Percentiles rank a stretch among this genome's conserved stretches.
phyloP scores from a whole-genome alignment of 1,139 yeast species.

The Geotrichum aggregatum region DNA sequence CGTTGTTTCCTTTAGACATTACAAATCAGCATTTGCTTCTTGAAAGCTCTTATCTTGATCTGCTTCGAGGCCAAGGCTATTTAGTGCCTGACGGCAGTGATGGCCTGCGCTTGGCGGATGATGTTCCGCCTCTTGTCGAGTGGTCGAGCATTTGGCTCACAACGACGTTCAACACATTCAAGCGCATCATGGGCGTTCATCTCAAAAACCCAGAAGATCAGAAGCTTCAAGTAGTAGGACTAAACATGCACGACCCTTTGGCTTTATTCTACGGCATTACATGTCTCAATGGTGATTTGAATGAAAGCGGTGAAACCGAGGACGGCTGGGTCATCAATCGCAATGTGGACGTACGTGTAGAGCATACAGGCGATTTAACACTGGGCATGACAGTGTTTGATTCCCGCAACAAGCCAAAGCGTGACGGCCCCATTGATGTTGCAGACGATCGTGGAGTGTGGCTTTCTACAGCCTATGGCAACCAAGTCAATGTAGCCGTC shows the following conservation, averaged over 20 bases:
- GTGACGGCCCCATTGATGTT: conserved; percentile 21
- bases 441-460: conserved; percentile 32
- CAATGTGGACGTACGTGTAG: conserved; percentile 40
- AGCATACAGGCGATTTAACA: too few relatives aligned
- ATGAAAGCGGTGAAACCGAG: neutral
- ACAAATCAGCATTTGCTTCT: conserved; percentile 36
- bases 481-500: conserved; percentile 31
- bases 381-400: conserved; percentile 41
- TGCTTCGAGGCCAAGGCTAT: conserved; percentile 20
- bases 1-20: conserved; percentile 41
- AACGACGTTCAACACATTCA: conserved; percentile 36
- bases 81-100: neutral
- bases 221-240: conserved; percentile 18
- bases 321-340: conserved; percentile 32
- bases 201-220: conserved; percentile 24
- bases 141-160: conserved; percentile 34
- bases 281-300: neutral
- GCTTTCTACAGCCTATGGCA: conserved; percentile 34
- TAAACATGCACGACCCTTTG: conserved; percentile 43
- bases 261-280: conserved; percentile 39
- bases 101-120: neutral
- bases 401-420: conserved; percentile 33
- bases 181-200: conserved; percentile 24
- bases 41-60: conserved; percentile 28
- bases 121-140: conserved; percentile 7